Evolutionary conservation across 768 basidiomycete species (phyloP).

Genomic region (Tulasnella sp.): DNA sequence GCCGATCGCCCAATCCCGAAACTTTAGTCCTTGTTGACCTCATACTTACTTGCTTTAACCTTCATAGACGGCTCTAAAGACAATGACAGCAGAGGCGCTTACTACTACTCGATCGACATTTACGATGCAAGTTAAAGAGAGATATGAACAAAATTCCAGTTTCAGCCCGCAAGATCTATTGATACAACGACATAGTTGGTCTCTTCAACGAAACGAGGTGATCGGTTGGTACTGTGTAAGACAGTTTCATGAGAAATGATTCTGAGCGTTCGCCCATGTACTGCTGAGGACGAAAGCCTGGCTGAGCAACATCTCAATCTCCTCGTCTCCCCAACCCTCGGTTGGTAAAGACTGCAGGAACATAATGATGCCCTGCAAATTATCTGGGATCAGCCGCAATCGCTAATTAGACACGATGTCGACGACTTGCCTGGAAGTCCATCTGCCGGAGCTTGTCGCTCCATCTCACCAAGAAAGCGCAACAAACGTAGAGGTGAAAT

Average conservation of each 20-base stretch:
- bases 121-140: no score
- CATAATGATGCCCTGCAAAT: slow-evolving; percentile 87
- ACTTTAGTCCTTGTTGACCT: no score
- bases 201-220: background rate
- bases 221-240: background rate
- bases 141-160: background rate
- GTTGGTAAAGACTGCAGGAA: slow-evolving; percentile 90
- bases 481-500: slow-evolving; percentile 97
- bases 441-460: slow-evolving; percentile 86
- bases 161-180: background rate
- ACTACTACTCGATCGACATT: no score
- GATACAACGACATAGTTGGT: background rate
- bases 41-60: no score
- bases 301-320: slow-evolving; percentile 88
- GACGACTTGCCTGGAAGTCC: slow-evolving; percentile 82
- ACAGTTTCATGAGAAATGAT: slow-evolving; percentile 42
- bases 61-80: no score
- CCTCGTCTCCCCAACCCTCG: slow-evolving; percentile 89
- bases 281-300: slow-evolving; percentile 92
- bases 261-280: slow-evolving; percentile 88
- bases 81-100: no score
- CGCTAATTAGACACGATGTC: background rate
- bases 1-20: no score
- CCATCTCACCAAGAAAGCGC: slow-evolving; percentile 93
- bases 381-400: background rate